Conservation (phyloP, 768 basidiomycete genomes). For the Grammothele lineata region DNA sequence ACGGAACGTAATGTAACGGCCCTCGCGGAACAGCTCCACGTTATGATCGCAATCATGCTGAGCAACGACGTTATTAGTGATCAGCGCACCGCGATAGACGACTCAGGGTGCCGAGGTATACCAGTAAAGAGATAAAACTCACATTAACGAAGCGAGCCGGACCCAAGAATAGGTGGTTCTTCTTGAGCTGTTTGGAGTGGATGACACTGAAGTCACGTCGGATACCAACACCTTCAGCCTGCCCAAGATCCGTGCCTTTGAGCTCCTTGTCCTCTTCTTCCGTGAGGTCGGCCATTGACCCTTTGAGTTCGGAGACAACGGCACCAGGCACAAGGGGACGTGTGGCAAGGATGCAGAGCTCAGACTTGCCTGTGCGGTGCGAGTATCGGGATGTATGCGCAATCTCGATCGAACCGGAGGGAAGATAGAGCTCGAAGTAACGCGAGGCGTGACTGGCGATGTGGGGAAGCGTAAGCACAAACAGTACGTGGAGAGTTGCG, state of each 20-base stretch:
- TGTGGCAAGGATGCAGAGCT: conserved; percentile 83
- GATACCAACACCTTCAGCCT: conserved; percentile 50
- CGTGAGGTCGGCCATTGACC: conserved; percentile 85
- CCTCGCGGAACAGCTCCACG: conserved; percentile 84
- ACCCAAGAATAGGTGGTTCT: conserved; percentile 86
- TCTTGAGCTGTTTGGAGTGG: conserved; percentile 88
- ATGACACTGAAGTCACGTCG: conserved; percentile 89
- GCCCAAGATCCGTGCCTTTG: conserved; percentile 72
- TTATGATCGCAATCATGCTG: conserved; percentile 91
- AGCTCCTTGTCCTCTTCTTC: conserved; percentile 84
- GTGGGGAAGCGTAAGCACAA: conserved; percentile 21
- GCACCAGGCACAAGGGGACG: conserved; percentile 60
- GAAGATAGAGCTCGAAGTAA: conserved; percentile 84
- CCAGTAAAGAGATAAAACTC: conserved; percentile 28
- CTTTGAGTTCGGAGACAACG: conserved; percentile 83
- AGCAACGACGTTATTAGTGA: neutral
- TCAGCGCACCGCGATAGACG: too few species aligned
- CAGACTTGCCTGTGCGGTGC: conserved; percentile 83
- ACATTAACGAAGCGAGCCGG: conserved; percentile 93
- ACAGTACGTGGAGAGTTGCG: too few species aligned
- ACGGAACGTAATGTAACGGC: conserved; percentile 85
- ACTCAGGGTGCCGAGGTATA: too few species aligned
- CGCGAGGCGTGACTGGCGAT: conserved; percentile 74
- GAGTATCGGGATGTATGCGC: conserved; percentile 86
- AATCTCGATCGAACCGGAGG: conserved; percentile 81